Percentiles rank a stretch among this genome's conserved stretches.
Conservation (phyloP, 345 rosid species). For the Eutrema heterophyllum region DNA sequence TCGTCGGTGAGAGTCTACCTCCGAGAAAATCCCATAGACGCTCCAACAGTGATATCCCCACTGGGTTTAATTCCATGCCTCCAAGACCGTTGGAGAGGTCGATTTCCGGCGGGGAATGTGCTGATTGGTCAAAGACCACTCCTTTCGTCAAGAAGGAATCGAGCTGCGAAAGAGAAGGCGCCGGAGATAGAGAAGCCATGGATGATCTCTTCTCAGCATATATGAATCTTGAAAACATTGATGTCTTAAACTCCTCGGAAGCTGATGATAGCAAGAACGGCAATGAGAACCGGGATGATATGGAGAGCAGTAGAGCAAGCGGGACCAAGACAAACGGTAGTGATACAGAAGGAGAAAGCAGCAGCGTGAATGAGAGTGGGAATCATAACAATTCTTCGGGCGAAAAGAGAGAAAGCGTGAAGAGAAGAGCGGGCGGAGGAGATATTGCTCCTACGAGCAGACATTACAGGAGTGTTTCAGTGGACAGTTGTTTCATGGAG, state of each 20-base stretch:
- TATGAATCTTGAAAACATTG: constrained; percentile 91
- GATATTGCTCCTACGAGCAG: constrained; percentile 68
- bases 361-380: constrained; percentile 71
- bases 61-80: constrained; percentile 46
- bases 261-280: constrained; percentile 67
- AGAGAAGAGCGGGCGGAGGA: constrained; percentile 62
- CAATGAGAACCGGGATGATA: constrained; percentile 68
- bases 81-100: constrained; percentile 44
- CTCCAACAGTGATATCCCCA: constrained; percentile 87
- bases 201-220: constrained; percentile 93
- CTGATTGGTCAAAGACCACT: constrained; percentile 32
- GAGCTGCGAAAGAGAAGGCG: constrained; percentile 66
- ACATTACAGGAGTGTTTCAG: constrained; percentile 90
- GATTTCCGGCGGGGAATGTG: constrained; percentile 39
- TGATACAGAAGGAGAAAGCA: constrained; percentile 91
- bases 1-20: constrained; percentile 57
- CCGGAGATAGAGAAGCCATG: constrained; percentile 64
- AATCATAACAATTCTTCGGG: constrained; percentile 38
- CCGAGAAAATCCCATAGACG: constrained; percentile 85
- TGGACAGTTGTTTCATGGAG: constrained; percentile 83
- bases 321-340: constrained; percentile 87
- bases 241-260: constrained; percentile 69
- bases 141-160: constrained; percentile 51
- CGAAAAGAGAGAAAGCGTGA: constrained; percentile 68
- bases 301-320: constrained; percentile 89